Evolutionary conservation across 2,329 filamentous ascomycete species (phyloP).

Genomic region (Hypoxylon sp.): DNA sequence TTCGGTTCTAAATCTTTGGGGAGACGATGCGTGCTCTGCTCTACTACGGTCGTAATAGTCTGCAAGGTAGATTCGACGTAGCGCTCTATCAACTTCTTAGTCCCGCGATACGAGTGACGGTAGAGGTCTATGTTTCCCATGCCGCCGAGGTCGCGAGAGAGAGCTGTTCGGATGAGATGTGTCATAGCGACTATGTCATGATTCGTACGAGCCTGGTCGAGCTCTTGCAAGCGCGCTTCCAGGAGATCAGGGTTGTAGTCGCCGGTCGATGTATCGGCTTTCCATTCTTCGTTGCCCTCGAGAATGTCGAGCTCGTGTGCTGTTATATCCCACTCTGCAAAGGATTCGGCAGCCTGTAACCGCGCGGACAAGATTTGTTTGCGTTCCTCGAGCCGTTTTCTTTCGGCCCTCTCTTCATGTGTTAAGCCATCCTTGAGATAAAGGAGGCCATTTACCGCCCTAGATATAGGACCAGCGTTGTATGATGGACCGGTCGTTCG

Average conservation of each 20-base stretch:
- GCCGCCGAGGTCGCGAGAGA: constrained; percentile 82
- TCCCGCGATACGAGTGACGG: constrained; percentile 83
- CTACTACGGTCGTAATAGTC: constrained; percentile 76
- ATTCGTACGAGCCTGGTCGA: constrained; percentile 76
- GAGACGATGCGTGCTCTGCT: constrained; percentile 59
- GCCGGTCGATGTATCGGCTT: constrained; percentile 65
- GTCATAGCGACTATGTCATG: constrained; percentile 81
- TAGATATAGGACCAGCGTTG: constrained; percentile 45
- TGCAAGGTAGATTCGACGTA: constrained; percentile 83
- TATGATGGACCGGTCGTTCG: constrained; percentile 5
- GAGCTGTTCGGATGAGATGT: constrained; percentile 78
- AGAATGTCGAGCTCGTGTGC: constrained; percentile 80
- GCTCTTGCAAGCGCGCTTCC: constrained; percentile 71
- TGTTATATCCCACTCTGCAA: constrained; percentile 77
- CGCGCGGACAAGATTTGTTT: constrained; percentile 70
- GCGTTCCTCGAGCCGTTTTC: constrained; percentile 61
- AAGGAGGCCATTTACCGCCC: constrained; percentile 53
- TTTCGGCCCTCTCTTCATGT: constrained; percentile 58
- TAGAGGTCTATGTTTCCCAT: constrained; percentile 88
- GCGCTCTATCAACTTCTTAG: constrained; percentile 84
- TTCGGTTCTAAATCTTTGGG: constrained; percentile 66
- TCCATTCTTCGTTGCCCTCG: constrained; percentile 86
- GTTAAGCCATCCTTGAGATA: constrained; percentile 63
- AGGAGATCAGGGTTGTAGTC: constrained; percentile 79
- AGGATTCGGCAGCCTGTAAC: constrained; percentile 73